Evolutionary conservation across 352 stramenopile genomes (phyloP), one percentile per base, ranked within the genome.

Genomic region (Albugo candida): DNA sequence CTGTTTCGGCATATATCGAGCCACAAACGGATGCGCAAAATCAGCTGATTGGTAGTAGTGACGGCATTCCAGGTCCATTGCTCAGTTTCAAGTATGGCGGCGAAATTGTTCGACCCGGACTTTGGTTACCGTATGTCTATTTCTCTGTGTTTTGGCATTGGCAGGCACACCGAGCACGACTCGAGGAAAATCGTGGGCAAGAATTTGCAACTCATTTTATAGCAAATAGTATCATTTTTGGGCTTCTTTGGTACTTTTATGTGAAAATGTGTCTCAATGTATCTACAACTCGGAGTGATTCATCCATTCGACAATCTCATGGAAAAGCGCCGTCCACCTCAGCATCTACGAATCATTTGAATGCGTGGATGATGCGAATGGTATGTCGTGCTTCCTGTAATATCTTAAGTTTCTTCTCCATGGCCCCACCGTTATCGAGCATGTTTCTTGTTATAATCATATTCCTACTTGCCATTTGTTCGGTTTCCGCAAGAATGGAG

Each of bases 81-180:
- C 60, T 87, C 34, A 83, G 67, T 45, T 87, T 69, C 61, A 83
- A 83, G 59, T 87, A 87, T 60, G 83, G 70, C 45, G 75, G 72
- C 13, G 61, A 47, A 24, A 82, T 65, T 0, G 53, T 84, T 18
- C 82, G 84, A 57, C 75, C 75, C 48, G 84, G 75, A 71, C 81
- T 81, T 54, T 87, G 75, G 75, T 48, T 87, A 46, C 64, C 75
- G 27, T 87, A 85, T 62, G 48, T 52, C 48, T 87, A 87, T 57
- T 87, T 84, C 52, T 67, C 83, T 49, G 72, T 85, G 21, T 81
- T 81, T 36, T 87, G 75, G 75, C 66, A 85, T 61, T 87, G 72
- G 75, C 63, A 82, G 31, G 57, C 65, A 40, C 63, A 81, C 21
- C 72, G 75, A 34, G 66, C 67, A 34, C 56, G 54, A 27, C 52